A percentile compares a stretch with the other conserved stretches of the same genome.
These are phyloP conservation scores for Aspergillus sclerotioniger DNA, from an alignment of 495 filamentous ascomycete genomes.

Conservation along the genomic window DNA sequence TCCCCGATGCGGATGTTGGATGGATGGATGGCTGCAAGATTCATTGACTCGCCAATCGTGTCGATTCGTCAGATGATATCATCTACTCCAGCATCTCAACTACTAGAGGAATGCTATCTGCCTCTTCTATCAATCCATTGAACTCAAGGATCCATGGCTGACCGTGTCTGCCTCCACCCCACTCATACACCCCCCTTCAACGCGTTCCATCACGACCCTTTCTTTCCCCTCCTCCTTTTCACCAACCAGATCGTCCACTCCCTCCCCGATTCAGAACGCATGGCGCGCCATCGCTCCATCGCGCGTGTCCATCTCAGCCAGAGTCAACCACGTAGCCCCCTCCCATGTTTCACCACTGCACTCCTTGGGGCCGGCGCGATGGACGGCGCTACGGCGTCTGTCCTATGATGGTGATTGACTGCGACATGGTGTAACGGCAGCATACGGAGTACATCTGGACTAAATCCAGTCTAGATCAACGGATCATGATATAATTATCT, in stretches of 20 bases:
- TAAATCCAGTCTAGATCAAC: background rate
- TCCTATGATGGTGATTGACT: background rate
- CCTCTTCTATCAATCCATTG: background rate
- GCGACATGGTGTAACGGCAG: background rate
- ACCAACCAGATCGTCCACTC: background rate
- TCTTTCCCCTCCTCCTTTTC: background rate
- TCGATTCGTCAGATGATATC: background rate
- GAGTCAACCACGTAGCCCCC: constrained; percentile 3
- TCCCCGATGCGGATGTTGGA: too few relatives aligned
- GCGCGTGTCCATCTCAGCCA: constrained; percentile 3
- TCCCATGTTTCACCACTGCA: constrained; percentile 2
- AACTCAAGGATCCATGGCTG: background rate
- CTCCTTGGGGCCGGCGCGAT: background rate
- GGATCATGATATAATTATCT: background rate
- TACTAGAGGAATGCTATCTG: background rate
- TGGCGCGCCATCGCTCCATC: background rate
- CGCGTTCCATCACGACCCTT: constrained; percentile 12
- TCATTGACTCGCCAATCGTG: too few relatives aligned
- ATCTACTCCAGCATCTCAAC: background rate
- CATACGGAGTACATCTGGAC: background rate
- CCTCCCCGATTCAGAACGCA: background rate
- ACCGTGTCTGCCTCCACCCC: constrained; percentile 9
- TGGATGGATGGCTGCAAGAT: too few relatives aligned
- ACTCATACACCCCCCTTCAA: constrained; percentile 5
- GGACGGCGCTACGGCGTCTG: background rate